These are phyloP conservation scores for Citrullus mucosospermus DNA, from an alignment of 306 rosid species.

Conservation along the genomic window DNA sequence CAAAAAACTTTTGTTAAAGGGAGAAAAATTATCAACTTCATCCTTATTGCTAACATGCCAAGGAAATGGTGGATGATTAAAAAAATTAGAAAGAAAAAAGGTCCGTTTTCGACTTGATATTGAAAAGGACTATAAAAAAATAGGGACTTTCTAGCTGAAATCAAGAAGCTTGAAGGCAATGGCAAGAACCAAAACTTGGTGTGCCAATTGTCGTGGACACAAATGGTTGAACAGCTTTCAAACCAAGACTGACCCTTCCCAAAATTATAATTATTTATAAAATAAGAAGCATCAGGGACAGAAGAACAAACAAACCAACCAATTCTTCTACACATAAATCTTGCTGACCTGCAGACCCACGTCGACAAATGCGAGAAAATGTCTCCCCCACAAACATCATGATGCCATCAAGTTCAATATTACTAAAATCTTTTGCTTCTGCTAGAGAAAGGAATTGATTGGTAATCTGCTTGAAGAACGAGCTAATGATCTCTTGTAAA, in stretches of 20 bases:
- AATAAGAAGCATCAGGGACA: not conserved
- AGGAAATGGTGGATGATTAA: too few relatives aligned
- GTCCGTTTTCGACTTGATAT: too few relatives aligned
- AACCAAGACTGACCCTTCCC: not conserved
- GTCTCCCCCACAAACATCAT: conserved; percentile 66
- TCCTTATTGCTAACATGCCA: too few relatives aligned
- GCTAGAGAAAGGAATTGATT: conserved; percentile 67
- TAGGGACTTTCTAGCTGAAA: too few relatives aligned
- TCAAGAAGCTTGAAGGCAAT: too few relatives aligned
- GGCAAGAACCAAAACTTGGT: not conserved
- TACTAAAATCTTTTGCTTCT: conserved; percentile 12
- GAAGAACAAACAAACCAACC: not conserved
- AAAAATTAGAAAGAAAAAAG: too few relatives aligned
- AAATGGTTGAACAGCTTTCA: not conserved
- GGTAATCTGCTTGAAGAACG: conserved; percentile 69
- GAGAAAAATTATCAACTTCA: too few relatives aligned
- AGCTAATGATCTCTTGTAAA: conserved; percentile 44
- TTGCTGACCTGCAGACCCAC: conserved; percentile 83
- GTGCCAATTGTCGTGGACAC: not conserved
- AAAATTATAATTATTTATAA: not conserved
- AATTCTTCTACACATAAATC: not conserved
- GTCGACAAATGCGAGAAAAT: conserved; percentile 79
- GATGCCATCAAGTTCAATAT: conserved; percentile 27
- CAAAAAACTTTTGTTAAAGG: too few relatives aligned
- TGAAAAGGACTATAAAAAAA: too few relatives aligned